Conservation (phyloP, 2,329 filamentous ascomycete genomes). For the Salinomyces thailandicus region DNA sequence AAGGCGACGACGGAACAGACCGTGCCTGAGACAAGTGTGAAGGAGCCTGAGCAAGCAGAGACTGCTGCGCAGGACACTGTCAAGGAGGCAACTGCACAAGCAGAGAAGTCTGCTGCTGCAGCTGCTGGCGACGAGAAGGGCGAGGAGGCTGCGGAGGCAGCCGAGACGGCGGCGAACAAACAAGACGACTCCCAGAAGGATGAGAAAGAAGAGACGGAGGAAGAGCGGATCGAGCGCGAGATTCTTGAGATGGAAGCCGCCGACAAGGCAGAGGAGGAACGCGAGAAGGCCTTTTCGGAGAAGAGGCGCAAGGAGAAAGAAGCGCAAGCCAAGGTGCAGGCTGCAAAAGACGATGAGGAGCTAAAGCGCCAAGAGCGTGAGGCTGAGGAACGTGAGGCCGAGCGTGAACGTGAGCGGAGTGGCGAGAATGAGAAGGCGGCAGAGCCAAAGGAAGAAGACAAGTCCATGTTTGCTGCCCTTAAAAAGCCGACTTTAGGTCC, state of each 20-base stretch:
- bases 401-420: conserved; percentile 29
- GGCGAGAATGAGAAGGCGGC: conserved; percentile 12
- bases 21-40: background rate
- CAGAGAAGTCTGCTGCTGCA: conserved; percentile 38
- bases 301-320: conserved; percentile 54
- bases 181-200: conserved; percentile 13
- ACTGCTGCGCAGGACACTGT: conserved; percentile 29
- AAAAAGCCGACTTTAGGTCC: conserved; percentile 42
- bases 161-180: conserved; percentile 22
- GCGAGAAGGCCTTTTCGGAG: conserved; percentile 61
- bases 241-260: conserved; percentile 51
- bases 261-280: conserved; percentile 44
- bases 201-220: conserved; percentile 29
- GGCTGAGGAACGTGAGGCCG: conserved; percentile 38
- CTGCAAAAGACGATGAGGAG: conserved; percentile 44
- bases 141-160: conserved; percentile 24
- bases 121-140: conserved; percentile 34
- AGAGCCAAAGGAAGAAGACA: conserved; percentile 29
- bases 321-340: conserved; percentile 40
- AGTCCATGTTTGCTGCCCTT: conserved; percentile 37
- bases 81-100: conserved; percentile 32
- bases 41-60: conserved; percentile 2
- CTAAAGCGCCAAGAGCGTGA: conserved; percentile 40
- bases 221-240: conserved; percentile 43
- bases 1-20: conserved; percentile 22